Percentiles rank a stretch among this genome's conserved stretches.
Conservation (phyloP, 352 stramenopile genomes). For the Phytophthora brassicae region DNA sequence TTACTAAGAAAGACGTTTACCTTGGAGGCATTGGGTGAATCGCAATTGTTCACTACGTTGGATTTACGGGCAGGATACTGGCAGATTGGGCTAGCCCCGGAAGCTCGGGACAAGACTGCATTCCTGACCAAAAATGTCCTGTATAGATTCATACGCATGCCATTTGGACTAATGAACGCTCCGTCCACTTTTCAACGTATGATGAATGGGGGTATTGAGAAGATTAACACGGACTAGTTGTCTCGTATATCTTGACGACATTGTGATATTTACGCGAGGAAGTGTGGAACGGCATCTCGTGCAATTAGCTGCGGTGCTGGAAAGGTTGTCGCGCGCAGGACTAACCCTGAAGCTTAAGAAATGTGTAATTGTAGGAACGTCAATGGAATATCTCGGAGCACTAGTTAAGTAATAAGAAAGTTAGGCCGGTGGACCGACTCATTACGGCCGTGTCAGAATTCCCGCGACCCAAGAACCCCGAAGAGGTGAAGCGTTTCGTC, state of each 20-base stretch:
- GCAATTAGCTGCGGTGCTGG: background rate
- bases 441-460: no score
- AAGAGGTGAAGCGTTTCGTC: no score
- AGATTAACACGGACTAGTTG: background rate
- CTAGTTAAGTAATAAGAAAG: no score
- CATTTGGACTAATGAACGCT: background rate
- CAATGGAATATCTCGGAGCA: no score
- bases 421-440: no score
- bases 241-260: background rate
- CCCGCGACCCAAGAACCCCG: no score
- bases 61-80: background rate
- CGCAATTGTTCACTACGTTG: background rate
- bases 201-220: background rate
- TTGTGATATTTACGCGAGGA: background rate
- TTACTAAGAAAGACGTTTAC: background rate
- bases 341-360: no score
- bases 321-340: no score
- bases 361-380: no score
- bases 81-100: background rate
- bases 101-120: background rate
- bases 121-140: background rate
- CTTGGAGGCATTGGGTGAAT: background rate
- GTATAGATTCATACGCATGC: background rate
- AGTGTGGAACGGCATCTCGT: background rate
- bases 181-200: background rate